Conservation (phyloP, 495 filamentous ascomycete genomes). For the Amorphotheca resinae region DNA sequence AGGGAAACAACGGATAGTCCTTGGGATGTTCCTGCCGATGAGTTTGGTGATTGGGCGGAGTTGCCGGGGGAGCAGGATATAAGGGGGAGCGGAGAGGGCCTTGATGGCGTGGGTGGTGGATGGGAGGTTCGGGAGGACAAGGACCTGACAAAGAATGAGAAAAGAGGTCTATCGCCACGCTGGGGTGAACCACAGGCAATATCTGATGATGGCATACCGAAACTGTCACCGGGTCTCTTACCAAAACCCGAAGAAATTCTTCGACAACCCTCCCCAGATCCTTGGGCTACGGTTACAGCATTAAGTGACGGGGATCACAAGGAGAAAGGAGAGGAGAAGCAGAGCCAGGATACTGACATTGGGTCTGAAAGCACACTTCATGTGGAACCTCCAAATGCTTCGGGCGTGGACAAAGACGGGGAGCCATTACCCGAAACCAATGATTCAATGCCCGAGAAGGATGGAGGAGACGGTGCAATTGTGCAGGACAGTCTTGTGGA, state of each 20-base stretch:
- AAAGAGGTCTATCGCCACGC: neutral
- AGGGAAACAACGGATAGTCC: conserved; percentile 11
- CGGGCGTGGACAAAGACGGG: too few relatives aligned
- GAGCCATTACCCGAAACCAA: neutral
- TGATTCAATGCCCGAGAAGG: neutral
- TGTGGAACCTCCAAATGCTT: neutral
- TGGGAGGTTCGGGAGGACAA: conserved; percentile 1
- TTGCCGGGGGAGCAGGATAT: conserved; percentile 1
- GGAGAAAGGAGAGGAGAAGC: neutral
- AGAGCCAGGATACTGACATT: neutral
- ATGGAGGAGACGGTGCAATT: neutral
- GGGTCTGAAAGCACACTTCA: neutral
- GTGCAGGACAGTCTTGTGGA: neutral
- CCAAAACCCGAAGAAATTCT: conserved; percentile 10
- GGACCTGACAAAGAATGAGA: neutral
- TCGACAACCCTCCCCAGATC: conserved; percentile 40
- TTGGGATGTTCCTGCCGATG: conserved; percentile 19
- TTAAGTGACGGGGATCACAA: neutral
- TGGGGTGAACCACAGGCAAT: conserved; percentile 3
- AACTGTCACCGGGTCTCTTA: conserved; percentile 6
- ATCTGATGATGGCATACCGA: neutral
- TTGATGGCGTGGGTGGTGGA: conserved; percentile 3
- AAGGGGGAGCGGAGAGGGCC: conserved; percentile 4
- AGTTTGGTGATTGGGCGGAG: conserved; percentile 27
- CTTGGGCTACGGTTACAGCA: conserved; percentile 25